Percentiles rank a stretch among this genome's conserved stretches.
Evolutionary conservation across 371 early-diverging fungal genomes (phyloP).

Genomic region (Fennellomyces sp.): DNA sequence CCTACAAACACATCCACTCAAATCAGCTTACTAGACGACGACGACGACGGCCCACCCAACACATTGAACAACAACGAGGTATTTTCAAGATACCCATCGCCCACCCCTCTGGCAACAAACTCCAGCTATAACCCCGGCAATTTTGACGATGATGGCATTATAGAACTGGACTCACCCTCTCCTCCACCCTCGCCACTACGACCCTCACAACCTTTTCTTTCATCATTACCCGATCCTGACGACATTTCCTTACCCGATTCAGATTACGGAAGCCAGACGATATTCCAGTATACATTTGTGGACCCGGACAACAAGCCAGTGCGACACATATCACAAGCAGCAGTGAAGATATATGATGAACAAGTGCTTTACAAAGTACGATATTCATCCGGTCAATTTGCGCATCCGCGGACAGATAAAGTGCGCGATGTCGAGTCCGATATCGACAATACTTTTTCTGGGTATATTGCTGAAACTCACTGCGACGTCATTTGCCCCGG

Average conservation of each 20-base stretch:
- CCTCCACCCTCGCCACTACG: neutral
- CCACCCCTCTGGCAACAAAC: neutral
- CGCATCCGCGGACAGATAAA: conserved; percentile 19
- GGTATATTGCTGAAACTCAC: conserved; percentile 24
- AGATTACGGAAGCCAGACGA: neutral
- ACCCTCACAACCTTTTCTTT: neutral
- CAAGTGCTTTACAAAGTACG: conserved; percentile 29
- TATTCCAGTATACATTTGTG: conserved; percentile 36
- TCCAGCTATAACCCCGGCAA: neutral
- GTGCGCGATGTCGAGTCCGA: conserved; percentile 5
- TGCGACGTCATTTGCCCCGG: conserved; percentile 29
- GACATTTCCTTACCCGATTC: neutral
- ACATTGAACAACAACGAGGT: neutral
- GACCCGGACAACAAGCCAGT: conserved; percentile 21
- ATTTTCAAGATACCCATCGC: neutral
- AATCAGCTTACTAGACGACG: neutral
- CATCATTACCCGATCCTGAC: neutral
- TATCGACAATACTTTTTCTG: conserved; percentile 9
- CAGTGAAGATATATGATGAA: conserved; percentile 5
- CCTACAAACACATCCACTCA: neutral
- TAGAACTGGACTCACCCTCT: neutral
- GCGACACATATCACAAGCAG: conserved; percentile 28
- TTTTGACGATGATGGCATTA: neutral
- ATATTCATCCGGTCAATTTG: conserved; percentile 24
- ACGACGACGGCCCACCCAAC: neutral